Evolutionary conservation across 2,329 filamentous ascomycete genomes (phyloP).

Genomic region (Dactylonectria estremocensis): DNA sequence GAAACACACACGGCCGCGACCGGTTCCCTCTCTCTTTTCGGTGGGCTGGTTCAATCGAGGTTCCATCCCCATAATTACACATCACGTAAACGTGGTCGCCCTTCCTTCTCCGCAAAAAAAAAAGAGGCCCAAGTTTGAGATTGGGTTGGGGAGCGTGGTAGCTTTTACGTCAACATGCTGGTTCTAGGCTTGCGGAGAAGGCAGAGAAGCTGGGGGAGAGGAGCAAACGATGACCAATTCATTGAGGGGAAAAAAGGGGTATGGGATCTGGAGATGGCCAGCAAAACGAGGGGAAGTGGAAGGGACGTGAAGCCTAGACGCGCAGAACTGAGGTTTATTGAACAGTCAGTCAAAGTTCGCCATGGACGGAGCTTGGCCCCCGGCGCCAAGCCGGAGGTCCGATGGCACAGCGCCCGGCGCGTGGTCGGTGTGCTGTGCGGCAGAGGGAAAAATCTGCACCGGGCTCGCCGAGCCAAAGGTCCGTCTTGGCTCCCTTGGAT

Average conservation of each 20-base stretch:
- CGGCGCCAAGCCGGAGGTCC: constrained; percentile 23
- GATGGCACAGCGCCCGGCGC: constrained; percentile 3
- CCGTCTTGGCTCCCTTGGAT: too few relatives aligned
- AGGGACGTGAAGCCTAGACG: too few relatives aligned
- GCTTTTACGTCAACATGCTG: constrained; percentile 34
- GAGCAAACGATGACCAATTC: not conserved
- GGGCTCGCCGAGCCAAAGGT: constrained; percentile 23
- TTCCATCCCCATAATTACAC: not conserved
- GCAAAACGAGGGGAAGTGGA: not conserved
- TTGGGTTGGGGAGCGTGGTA: constrained; percentile 31
- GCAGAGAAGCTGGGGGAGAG: not conserved
- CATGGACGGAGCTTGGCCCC: too few relatives aligned
- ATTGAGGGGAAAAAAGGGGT: too few relatives aligned
- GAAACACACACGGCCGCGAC: too few relatives aligned
- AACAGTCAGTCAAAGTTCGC: too few relatives aligned
- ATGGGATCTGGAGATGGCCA: not conserved
- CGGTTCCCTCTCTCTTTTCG: too few relatives aligned
- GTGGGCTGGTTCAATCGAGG: constrained; percentile 7
- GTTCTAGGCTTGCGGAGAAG: not conserved
- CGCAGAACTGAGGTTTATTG: too few relatives aligned
- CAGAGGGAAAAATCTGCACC: constrained; percentile 16
- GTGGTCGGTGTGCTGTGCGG: not conserved
- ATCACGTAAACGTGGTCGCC: not conserved
- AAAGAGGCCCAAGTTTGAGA: constrained; percentile 18
- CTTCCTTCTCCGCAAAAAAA: constrained; percentile 19